Evolutionary conservation across 192 early-diverging fungal species (phyloP).

Genomic region (Gamsiella multidivaricata): DNA sequence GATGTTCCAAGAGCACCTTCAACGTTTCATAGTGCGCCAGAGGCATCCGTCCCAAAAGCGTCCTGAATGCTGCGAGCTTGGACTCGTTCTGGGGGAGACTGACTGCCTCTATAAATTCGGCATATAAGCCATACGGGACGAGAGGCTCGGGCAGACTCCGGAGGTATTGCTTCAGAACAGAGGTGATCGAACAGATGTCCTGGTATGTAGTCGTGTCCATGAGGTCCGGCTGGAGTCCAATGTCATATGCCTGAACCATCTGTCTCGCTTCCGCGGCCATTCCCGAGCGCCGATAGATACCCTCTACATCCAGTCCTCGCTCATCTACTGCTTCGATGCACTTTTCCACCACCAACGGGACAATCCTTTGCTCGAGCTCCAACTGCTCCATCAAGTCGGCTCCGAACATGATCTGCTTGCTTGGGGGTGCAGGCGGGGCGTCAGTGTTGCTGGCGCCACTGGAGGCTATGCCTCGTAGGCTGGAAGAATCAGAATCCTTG

Average conservation of each 20-base stretch:
- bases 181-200: conserved; percentile 84
- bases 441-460: conserved; percentile 28
- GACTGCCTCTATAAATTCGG: conserved; percentile 71
- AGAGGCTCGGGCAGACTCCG: conserved; percentile 80
- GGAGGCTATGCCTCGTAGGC: conserved; percentile 17
- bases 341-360: conserved; percentile 76
- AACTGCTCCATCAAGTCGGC: conserved; percentile 66
- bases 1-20: conserved; percentile 69
- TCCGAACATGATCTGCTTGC: conserved; percentile 71
- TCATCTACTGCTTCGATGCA: conserved; percentile 75
- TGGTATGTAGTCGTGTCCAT: conserved; percentile 64
- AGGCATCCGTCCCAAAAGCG: conserved; percentile 65
- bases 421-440: conserved; percentile 27
- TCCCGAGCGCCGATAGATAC: conserved; percentile 87
- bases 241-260: conserved; percentile 72
- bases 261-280: conserved; percentile 76
- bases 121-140: conserved; percentile 76
- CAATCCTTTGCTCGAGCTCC: conserved; percentile 61
- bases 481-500: conserved; percentile 41
- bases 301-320: conserved; percentile 76
- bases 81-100: conserved; percentile 51
- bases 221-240: conserved; percentile 62
- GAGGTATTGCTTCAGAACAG: conserved; percentile 84
- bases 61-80: conserved; percentile 59
- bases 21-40: conserved; percentile 68